phyloP scores from a whole-genome alignment of 2,329 filamentous ascomycete species.

The Tricladium varicosporioides region DNA sequence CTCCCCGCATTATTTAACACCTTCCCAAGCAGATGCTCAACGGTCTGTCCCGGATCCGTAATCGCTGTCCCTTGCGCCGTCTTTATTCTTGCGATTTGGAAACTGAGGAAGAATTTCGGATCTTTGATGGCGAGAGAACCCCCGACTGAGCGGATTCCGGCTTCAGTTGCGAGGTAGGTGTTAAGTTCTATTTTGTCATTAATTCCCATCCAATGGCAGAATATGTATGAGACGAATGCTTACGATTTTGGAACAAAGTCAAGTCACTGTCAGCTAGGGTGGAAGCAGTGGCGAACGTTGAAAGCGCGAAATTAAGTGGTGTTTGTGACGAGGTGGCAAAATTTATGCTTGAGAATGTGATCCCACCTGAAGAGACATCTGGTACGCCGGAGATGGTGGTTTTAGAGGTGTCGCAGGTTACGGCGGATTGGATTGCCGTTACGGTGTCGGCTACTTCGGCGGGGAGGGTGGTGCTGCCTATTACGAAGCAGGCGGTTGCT shows the following conservation, averaged over 20 bases:
- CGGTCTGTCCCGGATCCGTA: conserved; percentile 48
- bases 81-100: conserved; percentile 58
- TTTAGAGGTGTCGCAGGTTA: conserved; percentile 48
- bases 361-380: conserved; percentile 51
- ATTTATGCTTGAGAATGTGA: conserved; percentile 54
- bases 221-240: neutral
- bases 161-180: conserved; percentile 58
- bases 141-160: conserved; percentile 52
- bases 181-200: conserved; percentile 39
- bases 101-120: conserved; percentile 61
- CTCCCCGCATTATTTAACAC: conserved; percentile 51
- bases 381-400: conserved; percentile 54
- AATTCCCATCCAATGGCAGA: neutral
- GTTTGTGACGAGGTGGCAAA: conserved; percentile 48
- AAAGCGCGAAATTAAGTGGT: conserved; percentile 53
- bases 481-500: conserved; percentile 49
- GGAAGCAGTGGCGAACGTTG: conserved; percentile 49
- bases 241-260: conserved; percentile 47
- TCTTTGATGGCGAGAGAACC: conserved; percentile 57
- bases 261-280: conserved; percentile 50
- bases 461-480: conserved; percentile 50
- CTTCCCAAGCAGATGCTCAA: conserved; percentile 57
- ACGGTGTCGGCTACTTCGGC: conserved; percentile 46
- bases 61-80: conserved; percentile 57
- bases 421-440: conserved; percentile 38